Evolutionary conservation across 202 grass and related monocot species (phyloP).

Genomic region (Elaeis oleifera): DNA sequence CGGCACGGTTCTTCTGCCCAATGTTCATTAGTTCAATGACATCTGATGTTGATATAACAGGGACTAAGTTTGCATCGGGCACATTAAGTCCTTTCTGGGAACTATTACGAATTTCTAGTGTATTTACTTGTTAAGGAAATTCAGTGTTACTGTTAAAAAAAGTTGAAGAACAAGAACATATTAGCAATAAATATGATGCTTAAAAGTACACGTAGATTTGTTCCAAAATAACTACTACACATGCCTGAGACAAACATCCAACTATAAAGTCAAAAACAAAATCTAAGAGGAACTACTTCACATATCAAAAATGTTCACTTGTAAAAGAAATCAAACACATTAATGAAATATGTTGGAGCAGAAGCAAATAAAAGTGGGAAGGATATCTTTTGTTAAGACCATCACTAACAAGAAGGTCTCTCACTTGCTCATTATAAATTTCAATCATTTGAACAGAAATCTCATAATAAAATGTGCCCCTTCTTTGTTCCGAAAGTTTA

Average conservation of each 20-base stretch:
- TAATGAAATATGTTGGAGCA: not conserved
- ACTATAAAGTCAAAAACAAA: not conserved
- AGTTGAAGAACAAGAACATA: too few species aligned
- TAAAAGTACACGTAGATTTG: too few species aligned
- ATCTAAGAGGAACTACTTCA: not conserved
- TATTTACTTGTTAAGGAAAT: slow-evolving; percentile 67
- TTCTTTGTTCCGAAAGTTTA: slow-evolving; percentile 86
- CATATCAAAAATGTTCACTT: slow-evolving; percentile 8
- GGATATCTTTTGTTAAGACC: slow-evolving; percentile 99
- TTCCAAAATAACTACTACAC: not conserved
- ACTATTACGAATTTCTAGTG: slow-evolving; percentile 91
- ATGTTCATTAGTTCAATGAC: slow-evolving; percentile 94
- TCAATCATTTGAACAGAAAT: slow-evolving; percentile 99
- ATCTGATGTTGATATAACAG: slow-evolving; percentile 62
- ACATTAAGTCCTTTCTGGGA: slow-evolving; percentile 96
- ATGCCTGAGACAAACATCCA: not conserved
- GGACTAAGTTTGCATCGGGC: slow-evolving; percentile 80
- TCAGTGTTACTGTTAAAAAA: not conserved
- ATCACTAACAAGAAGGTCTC: slow-evolving; percentile 81
- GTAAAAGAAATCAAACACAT: slow-evolving; percentile 12
- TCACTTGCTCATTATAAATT: slow-evolving; percentile 99
- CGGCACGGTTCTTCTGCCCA: slow-evolving; percentile 83
- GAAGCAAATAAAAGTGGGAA: slow-evolving; percentile 9
- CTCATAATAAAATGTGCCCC: slow-evolving; percentile 71
- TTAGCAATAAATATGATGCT: too few species aligned